Evolutionary conservation across 441 rosid species (phyloP), one percentile per base, ranked within the genome.

Genomic region (Corymbia calophylla): DNA sequence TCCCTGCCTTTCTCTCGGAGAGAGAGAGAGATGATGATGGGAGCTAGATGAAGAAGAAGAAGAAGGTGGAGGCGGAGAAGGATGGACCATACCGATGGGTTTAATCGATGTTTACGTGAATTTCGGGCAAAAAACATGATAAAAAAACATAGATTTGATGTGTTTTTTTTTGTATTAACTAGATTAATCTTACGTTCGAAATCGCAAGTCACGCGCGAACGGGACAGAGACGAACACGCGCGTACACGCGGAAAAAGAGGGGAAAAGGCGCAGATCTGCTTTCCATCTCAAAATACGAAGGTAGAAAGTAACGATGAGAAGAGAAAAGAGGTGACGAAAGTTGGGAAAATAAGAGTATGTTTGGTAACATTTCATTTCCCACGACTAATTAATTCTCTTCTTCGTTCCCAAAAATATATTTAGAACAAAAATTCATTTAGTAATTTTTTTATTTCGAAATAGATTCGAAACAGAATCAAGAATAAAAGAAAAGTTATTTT

Each of bases 251-350:
- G 44, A 7, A 7, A 17, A 2, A 18, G 14, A 4, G 3, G 25
- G 13, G 6, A 4, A 21, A 39, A 3, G 12, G 9, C 2, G n/a
- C 49, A 0, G n/a, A 44, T 44, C n/a, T 3, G 17, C 51, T 77
- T 0, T 51, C 48, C 51, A 6, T 23, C 23, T 77, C 27, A 44
- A 23, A 23, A 10, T 27, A 0, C 12, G 5, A 21, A 23, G 3
- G n/a, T 9, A 44, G 49, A 44, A 77, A 73, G 23, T 39, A 39
- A 8, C 1, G 51, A 23, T 8, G 14, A 5, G 48, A 35, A 18
- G 13, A 70, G 44, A 19, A 35, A 35, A 35, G 44, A 18, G 21
- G 14, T 2, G 13, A 9, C 44, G 27, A 25, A 77, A 23, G n/a
- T 73, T 10, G 49, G 49, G 21, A 73, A 21, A 3, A 35, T 35